phyloP scores from a whole-genome alignment of 75 land plant species.

The Sequoia sempervirens region DNA sequence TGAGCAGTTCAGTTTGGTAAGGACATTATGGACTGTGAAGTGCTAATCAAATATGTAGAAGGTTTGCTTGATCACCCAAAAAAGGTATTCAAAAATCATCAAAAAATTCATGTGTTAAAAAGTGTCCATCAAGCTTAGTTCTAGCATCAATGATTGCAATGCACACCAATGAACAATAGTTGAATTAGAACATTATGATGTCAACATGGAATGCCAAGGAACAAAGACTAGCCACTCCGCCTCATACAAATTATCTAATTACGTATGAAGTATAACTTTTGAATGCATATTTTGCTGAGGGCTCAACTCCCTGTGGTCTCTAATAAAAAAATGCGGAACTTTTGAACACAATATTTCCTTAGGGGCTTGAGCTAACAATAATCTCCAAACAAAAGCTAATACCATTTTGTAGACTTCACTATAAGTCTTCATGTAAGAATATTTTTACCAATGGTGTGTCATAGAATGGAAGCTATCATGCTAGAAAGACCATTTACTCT shows the following conservation, averaged over 20 bases:
- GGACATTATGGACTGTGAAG: too few relatives aligned
- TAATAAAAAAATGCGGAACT: background rate
- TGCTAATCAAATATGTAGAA: too few relatives aligned
- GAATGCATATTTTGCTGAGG: background rate
- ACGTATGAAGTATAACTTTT: background rate
- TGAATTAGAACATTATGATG: background rate
- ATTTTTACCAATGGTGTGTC: background rate
- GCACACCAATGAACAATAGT: background rate
- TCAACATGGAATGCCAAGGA: background rate
- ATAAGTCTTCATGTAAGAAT: background rate
- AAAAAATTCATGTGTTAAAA: background rate
- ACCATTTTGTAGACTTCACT: background rate
- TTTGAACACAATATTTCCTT: background rate
- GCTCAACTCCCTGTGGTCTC: background rate
- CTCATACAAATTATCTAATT: background rate
- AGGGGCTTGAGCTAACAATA: background rate
- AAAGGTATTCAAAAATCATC: background rate
- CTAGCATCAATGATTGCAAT: background rate
- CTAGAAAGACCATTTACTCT: background rate
- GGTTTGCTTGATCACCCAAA: too few relatives aligned
- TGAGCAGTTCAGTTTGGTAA: too few relatives aligned
- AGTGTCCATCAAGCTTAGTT: background rate
- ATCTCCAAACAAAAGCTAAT: background rate
- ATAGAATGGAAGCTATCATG: slow-evolving; percentile 2
- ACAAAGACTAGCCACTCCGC: background rate